phyloP scores from a whole-genome alignment of 2,329 filamentous ascomycete species.

The Orbilia javanica region DNA sequence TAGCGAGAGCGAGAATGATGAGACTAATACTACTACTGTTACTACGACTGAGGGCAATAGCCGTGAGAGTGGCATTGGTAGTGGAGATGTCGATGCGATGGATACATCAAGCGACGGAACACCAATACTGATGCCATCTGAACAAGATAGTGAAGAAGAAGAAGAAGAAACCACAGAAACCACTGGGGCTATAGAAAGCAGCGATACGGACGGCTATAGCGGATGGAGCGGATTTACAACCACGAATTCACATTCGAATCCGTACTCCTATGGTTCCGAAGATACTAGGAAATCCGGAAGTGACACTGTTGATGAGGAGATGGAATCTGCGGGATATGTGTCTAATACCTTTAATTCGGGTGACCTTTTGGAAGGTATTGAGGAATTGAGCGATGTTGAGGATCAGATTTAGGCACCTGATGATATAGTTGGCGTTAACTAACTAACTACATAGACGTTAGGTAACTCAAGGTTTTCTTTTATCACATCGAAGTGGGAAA shows the following conservation, averaged over 20 bases:
- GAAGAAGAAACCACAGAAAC: neutral
- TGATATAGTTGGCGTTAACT: too few species aligned
- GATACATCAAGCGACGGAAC: slow-evolving; percentile 32
- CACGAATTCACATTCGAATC: neutral
- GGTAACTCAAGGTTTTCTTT: too few species aligned
- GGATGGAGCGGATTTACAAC: slow-evolving; percentile 31
- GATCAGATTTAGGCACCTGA: slow-evolving; percentile 48
- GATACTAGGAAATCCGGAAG: neutral
- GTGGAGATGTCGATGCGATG: slow-evolving; percentile 2
- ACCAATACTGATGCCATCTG: slow-evolving; percentile 23
- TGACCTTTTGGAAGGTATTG: slow-evolving; percentile 32
- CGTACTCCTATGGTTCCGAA: neutral
- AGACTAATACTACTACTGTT: slow-evolving; percentile 11
- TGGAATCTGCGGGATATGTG: neutral
- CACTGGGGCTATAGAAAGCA: neutral
- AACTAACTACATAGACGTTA: too few species aligned
- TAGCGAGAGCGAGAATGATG: slow-evolving; percentile 31
- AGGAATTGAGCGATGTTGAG: slow-evolving; percentile 49
- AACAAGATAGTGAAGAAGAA: neutral
- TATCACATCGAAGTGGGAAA: too few species aligned
- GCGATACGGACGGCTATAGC: neutral
- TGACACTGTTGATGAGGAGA: neutral
- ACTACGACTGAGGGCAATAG: slow-evolving; percentile 13
- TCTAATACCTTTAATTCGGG: neutral
- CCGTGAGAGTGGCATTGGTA: neutral